phyloP scores from a whole-genome alignment of 2,329 filamentous ascomycete genomes.

The Leptosphaerulina australis region DNA sequence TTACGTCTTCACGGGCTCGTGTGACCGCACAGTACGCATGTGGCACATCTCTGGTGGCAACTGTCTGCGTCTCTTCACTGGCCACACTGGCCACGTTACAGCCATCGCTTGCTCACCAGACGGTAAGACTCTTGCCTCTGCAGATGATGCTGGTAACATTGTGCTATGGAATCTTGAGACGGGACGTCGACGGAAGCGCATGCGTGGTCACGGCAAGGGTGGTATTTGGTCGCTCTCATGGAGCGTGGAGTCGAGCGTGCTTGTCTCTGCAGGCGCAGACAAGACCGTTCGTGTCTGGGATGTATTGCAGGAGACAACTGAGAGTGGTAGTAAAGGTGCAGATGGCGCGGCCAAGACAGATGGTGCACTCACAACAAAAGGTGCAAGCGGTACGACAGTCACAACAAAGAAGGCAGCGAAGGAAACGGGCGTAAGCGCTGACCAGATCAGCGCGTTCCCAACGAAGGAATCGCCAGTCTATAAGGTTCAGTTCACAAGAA shows the following conservation, averaged over 20 bases:
- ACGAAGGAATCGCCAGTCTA: slow-evolving; percentile 97
- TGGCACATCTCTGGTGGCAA: slow-evolving; percentile 90
- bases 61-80: slow-evolving; percentile 88
- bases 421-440: slow-evolving; percentile 85
- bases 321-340: slow-evolving; percentile 53
- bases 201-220: slow-evolving; percentile 90
- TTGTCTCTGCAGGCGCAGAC: slow-evolving; percentile 89
- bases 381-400: slow-evolving; percentile 53
- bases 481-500: slow-evolving; percentile 90
- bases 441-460: slow-evolving; percentile 92
- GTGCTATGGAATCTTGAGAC: slow-evolving; percentile 93
- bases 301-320: slow-evolving; percentile 71
- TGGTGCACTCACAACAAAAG: slow-evolving; percentile 58
- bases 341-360: slow-evolving; percentile 61
- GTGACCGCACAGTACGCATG: slow-evolving; percentile 95
- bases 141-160: slow-evolving; percentile 86
- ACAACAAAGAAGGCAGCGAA: slow-evolving; percentile 75
- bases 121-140: slow-evolving; percentile 89
- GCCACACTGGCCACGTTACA: slow-evolving; percentile 86
- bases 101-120: slow-evolving; percentile 84
- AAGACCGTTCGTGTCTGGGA: slow-evolving; percentile 96
- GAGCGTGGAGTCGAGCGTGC: slow-evolving; percentile 87
- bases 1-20: slow-evolving; percentile 91
- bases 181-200: slow-evolving; percentile 85
- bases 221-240: slow-evolving; percentile 94